Conservation (phyloP, 2,329 filamentous ascomycete genomes). For the Pseudogymnoascus sp. region DNA sequence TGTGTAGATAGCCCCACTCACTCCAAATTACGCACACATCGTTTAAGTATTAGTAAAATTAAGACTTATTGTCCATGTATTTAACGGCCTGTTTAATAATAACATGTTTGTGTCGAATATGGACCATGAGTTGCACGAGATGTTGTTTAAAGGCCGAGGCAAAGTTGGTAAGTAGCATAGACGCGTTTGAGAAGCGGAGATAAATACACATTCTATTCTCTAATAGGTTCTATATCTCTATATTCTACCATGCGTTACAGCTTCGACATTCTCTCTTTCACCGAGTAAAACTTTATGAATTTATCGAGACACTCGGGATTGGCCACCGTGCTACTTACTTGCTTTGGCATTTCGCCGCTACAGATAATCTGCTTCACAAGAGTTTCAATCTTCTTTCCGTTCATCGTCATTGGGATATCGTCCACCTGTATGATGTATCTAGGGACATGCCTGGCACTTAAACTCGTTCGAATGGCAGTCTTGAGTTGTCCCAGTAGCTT, state of each 20-base stretch:
- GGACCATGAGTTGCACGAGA: background rate
- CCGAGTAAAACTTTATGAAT: slow-evolving; percentile 7
- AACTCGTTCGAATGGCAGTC: slow-evolving; percentile 15
- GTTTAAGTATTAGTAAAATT: no score
- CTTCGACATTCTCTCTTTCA: slow-evolving; percentile 9
- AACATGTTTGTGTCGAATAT: no score
- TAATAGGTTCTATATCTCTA: background rate
- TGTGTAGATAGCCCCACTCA: no score
- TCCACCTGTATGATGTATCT: background rate
- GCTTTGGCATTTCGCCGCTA: slow-evolving; percentile 10
- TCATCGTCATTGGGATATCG: slow-evolving; percentile 6
- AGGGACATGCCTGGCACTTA: slow-evolving; percentile 7
- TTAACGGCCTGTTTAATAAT: background rate
- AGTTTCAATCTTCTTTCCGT: slow-evolving; percentile 12
- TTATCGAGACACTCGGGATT: slow-evolving; percentile 9
- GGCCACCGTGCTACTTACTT: slow-evolving; percentile 7
- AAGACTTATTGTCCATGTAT: background rate
- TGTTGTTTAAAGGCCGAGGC: background rate
- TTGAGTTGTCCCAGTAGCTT: slow-evolving; percentile 26
- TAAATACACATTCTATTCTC: background rate
- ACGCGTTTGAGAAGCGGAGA: background rate
- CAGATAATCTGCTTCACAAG: slow-evolving; percentile 12
- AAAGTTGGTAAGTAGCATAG: background rate
- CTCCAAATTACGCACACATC: no score
- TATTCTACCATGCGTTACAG: background rate